phyloP scores from a whole-genome alignment of 1,284 basidiomycete genomes.

The Melampsora medusae region DNA sequence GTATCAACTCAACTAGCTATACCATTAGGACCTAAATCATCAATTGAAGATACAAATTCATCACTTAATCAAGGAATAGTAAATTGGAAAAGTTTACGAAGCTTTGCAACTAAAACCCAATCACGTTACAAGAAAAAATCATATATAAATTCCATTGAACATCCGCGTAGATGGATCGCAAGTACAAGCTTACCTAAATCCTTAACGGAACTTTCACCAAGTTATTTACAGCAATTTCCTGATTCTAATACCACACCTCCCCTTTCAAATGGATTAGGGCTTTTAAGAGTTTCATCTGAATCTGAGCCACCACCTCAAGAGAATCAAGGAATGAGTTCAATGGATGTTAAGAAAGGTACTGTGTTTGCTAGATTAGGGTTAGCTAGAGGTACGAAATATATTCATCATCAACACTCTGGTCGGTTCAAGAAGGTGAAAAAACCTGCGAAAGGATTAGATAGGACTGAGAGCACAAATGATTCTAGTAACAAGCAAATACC shows the following conservation, averaged over 20 bases:
- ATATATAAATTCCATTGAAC: background rate
- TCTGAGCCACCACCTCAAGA: background rate
- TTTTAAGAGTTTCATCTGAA: conserved; percentile 2
- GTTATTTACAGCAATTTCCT: conserved; percentile 5
- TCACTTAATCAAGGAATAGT: background rate
- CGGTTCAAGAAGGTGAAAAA: background rate
- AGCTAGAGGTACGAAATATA: conserved; percentile 15
- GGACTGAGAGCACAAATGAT: background rate
- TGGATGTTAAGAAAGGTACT: conserved; percentile 28
- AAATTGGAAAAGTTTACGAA: background rate
- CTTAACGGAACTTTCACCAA: conserved; percentile 8
- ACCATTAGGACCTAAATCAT: background rate
- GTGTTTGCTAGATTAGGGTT: conserved; percentile 39
- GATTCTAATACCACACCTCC: too few relatives aligned
- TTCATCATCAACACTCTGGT: conserved; percentile 17
- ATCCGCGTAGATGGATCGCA: conserved; percentile 29
- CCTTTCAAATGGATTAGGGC: background rate
- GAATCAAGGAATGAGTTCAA: background rate
- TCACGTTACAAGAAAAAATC: conserved; percentile 2
- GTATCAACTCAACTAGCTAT: conserved; percentile 4
- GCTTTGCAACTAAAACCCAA: background rate
- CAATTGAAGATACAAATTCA: background rate
- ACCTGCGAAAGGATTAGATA: background rate
- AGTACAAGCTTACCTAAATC: conserved; percentile 19
- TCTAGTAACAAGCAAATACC: background rate